Base-by-base conservation (phyloP, 257 asterid genomes). In the Nicotiana sylvestris region DNA sequence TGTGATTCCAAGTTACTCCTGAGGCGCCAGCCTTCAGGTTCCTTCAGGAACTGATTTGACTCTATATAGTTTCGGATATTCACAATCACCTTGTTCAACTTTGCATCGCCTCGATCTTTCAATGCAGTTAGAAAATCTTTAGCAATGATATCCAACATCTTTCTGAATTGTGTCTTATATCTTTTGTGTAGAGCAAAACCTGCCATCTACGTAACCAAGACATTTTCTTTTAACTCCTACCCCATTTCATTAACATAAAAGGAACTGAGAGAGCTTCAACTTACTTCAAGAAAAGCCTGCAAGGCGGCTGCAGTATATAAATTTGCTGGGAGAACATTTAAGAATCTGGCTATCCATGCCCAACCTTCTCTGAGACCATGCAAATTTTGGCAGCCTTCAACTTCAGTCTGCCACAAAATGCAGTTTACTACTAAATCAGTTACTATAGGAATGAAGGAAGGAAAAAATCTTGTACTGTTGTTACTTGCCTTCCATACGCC, bases 291-390 rank as follows among this genome's bases (percentile, higher is more conserved):
- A 90, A 94, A 96, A 5, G 98, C 90, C 70, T 87, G 84, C 62
- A 96, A 89, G 0, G 98, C 97, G 72, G 83, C 86, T 49, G 95
- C 97, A 27, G 99, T 94, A 78, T 89, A 93, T 18, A 87, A 79
- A 87, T 96, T 96, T 78, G 97, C 92, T 3, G 98, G 99, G 66
- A 96, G 87, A 80, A 90, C 30, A 83, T 96, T 96, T 85, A 94
- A 86, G 91, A 94, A 91, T 85, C 98, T 88, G 30, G 98, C 95
- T 65, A 94, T 90, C 99, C 99, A 96, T 56, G 95, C 89, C 98
- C 99, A 96, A 56, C 98, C 98, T 83, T 93, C 95, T 81, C 66
- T 57, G 58, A 89, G 85, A 66, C 98, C 99, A 81, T 94, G 98
- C 83, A 81, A 88, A 86, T 96, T 96, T 76, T 80, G 91, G 70